A percentile compares a stretch with the other conserved stretches of the same genome.
phyloP scores from a whole-genome alignment of 2,329 filamentous ascomycete species.

The Parafenestella ontariensis region DNA sequence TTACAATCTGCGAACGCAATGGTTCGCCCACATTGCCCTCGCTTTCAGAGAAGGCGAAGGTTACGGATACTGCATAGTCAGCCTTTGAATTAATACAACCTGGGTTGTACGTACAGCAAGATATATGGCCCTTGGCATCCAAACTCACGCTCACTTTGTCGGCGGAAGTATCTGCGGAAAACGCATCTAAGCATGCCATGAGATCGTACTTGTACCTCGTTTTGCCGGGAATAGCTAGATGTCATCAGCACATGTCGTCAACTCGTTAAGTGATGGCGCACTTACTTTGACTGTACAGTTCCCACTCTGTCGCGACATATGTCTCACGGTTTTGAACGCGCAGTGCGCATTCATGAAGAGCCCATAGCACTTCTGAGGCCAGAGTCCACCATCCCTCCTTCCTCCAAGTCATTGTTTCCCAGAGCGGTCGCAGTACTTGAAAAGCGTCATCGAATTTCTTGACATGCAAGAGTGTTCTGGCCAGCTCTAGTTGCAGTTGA shows the following conservation, averaged over 20 bases:
- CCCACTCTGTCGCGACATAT: constrained; percentile 63
- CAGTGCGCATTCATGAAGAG: constrained; percentile 61
- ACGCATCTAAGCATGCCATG: constrained; percentile 53
- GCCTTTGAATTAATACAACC: constrained; percentile 37
- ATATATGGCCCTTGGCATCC: constrained; percentile 56
- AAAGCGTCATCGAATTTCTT: constrained; percentile 61
- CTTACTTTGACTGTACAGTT: constrained; percentile 54
- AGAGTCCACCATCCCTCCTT: constrained; percentile 65
- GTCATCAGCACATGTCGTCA: constrained; percentile 13
- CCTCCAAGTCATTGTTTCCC: constrained; percentile 66
- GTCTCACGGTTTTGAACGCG: constrained; percentile 55
- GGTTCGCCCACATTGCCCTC: constrained; percentile 68
- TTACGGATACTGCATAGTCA: constrained; percentile 54
- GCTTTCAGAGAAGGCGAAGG: constrained; percentile 60
- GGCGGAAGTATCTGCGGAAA: constrained; percentile 42
- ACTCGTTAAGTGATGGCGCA: neutral
- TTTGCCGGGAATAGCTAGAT: constrained; percentile 40
- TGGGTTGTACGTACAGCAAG: constrained; percentile 54
- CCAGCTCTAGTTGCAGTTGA: constrained; percentile 62
- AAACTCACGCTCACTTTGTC: constrained; percentile 56
- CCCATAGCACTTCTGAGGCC: constrained; percentile 61
- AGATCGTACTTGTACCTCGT: constrained; percentile 53
- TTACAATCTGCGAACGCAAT: constrained; percentile 61
- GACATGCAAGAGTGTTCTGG: constrained; percentile 60
- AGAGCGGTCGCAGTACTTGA: constrained; percentile 60